Evolutionary conservation across 1,139 yeast species (phyloP), one percentile per base, ranked within the genome.

Genomic region (Diutina scorzettiae): DNA sequence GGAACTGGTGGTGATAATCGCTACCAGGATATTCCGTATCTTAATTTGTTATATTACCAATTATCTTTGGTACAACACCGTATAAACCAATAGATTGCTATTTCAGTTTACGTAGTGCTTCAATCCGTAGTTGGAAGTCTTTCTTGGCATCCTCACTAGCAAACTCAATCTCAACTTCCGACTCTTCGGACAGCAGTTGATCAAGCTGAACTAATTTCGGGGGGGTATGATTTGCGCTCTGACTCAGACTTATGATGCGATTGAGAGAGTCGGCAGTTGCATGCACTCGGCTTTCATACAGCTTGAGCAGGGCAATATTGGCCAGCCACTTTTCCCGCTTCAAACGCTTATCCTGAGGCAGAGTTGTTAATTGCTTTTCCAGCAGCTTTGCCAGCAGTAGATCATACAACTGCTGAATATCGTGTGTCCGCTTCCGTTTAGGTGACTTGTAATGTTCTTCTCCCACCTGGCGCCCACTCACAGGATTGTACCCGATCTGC

Each of bases 1-100:
- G 63, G 63, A 43, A 69, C 76, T 46, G 67, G 69, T 60, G 1
- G 66, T 80, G 1, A 93, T 93, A 0, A 62, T 69, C 4, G 65
- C 83, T 44, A 58, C 64, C 4, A 63, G 75, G n/a, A 50, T 83
- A 23, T 34, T 12, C 39, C 39, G 6, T 34, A 34, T 20, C 23
- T 34, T 14, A 34, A 23, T 21, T 34, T 34, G 39, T 23, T 34
- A 31, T 80, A 79, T 56, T 60, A 69, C 41, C 61, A 82, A 44
- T 62, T 82, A 46, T 71, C 69, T 44, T 65, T 80, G 50, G 66
- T 73, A 32, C 91, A 82, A 42, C 44, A 47, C 40, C 39, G 40
- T 12, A 11, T 27, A 11, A 7, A 27, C 8, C 12, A 27, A 5
- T 5, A 27, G 8, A 27, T 9, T 6, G 30, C 14, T 16, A n/a